phyloP scores from a whole-genome alignment of 495 filamentous ascomycete species.

The Podospora fimiseda region DNA sequence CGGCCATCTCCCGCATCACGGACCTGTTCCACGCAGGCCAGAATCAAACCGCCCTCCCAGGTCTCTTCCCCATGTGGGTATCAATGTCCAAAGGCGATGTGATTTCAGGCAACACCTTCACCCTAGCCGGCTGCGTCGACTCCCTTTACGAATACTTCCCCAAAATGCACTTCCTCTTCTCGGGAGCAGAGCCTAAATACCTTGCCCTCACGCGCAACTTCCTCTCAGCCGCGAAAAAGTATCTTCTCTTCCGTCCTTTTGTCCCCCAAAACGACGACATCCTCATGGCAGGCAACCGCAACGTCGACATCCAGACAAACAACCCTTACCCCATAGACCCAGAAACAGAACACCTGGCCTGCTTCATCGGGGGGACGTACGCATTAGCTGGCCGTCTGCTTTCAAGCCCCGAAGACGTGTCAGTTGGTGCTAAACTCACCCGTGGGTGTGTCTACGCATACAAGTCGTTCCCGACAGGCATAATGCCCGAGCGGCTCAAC shows the following conservation, averaged over 20 bases:
- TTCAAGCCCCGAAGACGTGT: slow-evolving; percentile 51
- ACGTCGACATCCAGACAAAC: slow-evolving; percentile 15
- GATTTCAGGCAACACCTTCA: slow-evolving; percentile 44
- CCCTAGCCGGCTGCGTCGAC: slow-evolving; percentile 72
- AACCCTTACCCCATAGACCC: slow-evolving; percentile 19
- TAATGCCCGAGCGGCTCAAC: slow-evolving; percentile 75
- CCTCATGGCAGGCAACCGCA: slow-evolving; percentile 54
- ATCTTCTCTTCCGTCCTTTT: slow-evolving; percentile 60
- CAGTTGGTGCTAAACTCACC: slow-evolving; percentile 62
- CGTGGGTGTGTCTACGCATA: slow-evolving; percentile 86
- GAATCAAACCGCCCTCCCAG: slow-evolving; percentile 58
- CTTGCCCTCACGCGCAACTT: slow-evolving; percentile 40
- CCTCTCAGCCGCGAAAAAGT: slow-evolving; percentile 54
- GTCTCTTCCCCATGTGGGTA: slow-evolving; percentile 39
- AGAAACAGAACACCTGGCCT: slow-evolving; percentile 46
- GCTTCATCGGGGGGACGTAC: slow-evolving; percentile 84
- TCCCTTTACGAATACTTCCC: slow-evolving; percentile 89
- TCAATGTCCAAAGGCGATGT: slow-evolving; percentile 24
- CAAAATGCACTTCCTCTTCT: slow-evolving; percentile 48
- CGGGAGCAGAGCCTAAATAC: slow-evolving; percentile 28
- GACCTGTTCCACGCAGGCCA: slow-evolving; percentile 65
- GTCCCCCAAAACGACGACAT: slow-evolving; percentile 57
- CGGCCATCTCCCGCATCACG: slow-evolving; percentile 71
- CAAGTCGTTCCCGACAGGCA: slow-evolving; percentile 64
- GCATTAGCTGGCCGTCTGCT: slow-evolving; percentile 72